Conservation (phyloP, 2,329 filamentous ascomycete species). For the Aspergillus pseudoterreus region DNA sequence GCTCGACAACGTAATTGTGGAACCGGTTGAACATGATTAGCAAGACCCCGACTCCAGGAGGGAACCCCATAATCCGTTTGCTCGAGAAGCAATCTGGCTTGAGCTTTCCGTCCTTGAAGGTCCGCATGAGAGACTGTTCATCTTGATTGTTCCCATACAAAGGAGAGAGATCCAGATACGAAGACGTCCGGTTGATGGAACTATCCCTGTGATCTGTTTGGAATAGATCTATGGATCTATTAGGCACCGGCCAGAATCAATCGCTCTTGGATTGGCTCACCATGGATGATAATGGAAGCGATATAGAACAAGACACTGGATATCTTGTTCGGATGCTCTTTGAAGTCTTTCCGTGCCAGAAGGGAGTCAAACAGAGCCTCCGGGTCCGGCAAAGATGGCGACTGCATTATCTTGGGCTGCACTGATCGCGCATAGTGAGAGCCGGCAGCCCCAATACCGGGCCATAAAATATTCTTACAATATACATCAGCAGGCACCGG, state of each 20-base stretch:
- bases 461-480: constrained; percentile 58
- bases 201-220: constrained; percentile 61
- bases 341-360: constrained; percentile 60
- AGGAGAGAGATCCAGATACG: constrained; percentile 70
- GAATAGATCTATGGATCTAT: constrained; percentile 54
- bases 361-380: constrained; percentile 65
- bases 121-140: constrained; percentile 62
- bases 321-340: constrained; percentile 66
- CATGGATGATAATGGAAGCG: constrained; percentile 64
- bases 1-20: constrained; percentile 65
- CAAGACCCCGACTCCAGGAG: constrained; percentile 64
- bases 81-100: constrained; percentile 70
- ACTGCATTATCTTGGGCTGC: constrained; percentile 54
- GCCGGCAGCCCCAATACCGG: constrained; percentile 61
- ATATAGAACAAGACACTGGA: constrained; percentile 73
- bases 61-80: constrained; percentile 61
- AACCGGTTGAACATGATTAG: constrained; percentile 67
- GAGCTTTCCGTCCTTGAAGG: constrained; percentile 62
- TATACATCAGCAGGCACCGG: constrained; percentile 9
- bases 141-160: constrained; percentile 65
- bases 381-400: constrained; percentile 61
- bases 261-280: constrained; percentile 15
- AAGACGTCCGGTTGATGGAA: constrained; percentile 64
- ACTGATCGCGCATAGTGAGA: constrained; percentile 68
- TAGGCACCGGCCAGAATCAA: constrained; percentile 8